Evolutionary conservation across 148 eudicot genomes (phyloP).

Genomic region (Cornus kousa): DNA sequence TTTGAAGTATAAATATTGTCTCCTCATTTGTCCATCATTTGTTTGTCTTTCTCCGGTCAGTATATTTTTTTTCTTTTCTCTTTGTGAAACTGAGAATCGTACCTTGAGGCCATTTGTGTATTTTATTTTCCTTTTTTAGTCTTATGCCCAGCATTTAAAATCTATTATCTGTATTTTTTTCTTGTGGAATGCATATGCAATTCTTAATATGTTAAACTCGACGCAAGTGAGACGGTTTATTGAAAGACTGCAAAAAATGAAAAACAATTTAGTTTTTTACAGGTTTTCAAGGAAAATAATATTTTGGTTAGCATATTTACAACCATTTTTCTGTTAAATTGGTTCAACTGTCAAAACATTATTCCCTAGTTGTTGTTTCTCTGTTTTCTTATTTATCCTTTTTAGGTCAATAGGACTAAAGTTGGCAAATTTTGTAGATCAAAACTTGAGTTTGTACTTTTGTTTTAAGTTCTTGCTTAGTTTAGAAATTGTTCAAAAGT

Average conservation of each 20-base stretch:
- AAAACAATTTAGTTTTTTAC: no score
- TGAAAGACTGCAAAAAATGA: not conserved
- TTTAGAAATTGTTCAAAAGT: no score
- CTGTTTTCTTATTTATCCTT: no score
- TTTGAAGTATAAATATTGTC: constrained; percentile 28
- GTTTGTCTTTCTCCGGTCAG: not conserved
- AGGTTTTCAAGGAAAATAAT: no score
- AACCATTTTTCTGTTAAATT: no score
- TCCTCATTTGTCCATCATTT: not conserved
- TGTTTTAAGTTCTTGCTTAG: no score
- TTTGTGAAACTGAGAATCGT: constrained; percentile 1
- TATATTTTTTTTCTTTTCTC: not conserved
- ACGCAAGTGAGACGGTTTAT: not conserved
- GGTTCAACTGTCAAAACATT: no score
- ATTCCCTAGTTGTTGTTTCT: no score
- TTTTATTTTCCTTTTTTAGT: not conserved
- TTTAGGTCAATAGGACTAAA: no score
- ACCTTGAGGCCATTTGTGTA: not conserved
- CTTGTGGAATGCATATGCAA: not conserved
- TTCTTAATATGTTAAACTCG: not conserved
- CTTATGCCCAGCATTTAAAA: not conserved
- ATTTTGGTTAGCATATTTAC: no score
- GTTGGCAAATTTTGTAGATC: no score
- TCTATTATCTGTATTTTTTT: not conserved
- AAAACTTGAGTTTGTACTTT: no score